These are phyloP conservation scores for Aegle marmelos DNA, from an alignment of 345 rosid genomes.

Conservation along the genomic window DNA sequence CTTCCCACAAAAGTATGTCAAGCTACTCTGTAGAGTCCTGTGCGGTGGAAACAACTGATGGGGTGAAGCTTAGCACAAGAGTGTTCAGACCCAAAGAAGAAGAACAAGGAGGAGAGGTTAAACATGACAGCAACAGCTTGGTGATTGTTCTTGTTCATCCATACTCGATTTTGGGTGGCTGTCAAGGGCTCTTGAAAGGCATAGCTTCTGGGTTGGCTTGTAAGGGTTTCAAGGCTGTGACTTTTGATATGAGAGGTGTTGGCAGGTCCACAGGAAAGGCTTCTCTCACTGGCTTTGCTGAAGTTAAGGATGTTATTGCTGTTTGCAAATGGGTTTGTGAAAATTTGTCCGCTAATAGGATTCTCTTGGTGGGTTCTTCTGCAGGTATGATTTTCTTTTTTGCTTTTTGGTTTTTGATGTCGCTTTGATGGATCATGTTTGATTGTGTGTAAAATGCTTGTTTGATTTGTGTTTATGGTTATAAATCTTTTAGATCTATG, in stretches of 20 bases:
- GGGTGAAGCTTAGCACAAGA: slow-evolving; percentile 51
- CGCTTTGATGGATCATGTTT: background rate
- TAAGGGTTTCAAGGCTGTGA: slow-evolving; percentile 60
- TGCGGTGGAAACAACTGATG: slow-evolving; percentile 50
- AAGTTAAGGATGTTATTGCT: slow-evolving; percentile 79
- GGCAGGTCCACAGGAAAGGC: slow-evolving; percentile 82
- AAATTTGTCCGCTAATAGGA: slow-evolving; percentile 48
- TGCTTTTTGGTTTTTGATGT: background rate
- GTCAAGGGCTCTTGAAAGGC: slow-evolving; percentile 69
- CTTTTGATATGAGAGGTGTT: slow-evolving; percentile 93
- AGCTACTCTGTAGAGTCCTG: slow-evolving; percentile 40
- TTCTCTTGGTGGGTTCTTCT: slow-evolving; percentile 86
- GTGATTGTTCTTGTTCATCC: slow-evolving; percentile 87
- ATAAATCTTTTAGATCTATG: slow-evolving; percentile 29
- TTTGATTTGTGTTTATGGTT: slow-evolving; percentile 1
- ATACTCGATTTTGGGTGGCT: slow-evolving; percentile 79
- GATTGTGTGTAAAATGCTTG: slow-evolving; percentile 1
- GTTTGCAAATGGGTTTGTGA: slow-evolving; percentile 74
- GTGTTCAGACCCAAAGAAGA: slow-evolving; percentile 56
- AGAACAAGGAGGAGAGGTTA: slow-evolving; percentile 21
- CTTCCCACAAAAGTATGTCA: slow-evolving; percentile 30
- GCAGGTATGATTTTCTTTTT: slow-evolving; percentile 50
- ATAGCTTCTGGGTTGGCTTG: slow-evolving; percentile 64
- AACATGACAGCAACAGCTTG: slow-evolving; percentile 27
- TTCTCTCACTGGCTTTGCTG: slow-evolving; percentile 81